phyloP scores from a whole-genome alignment of 2,329 filamentous ascomycete genomes.

The Colletotrichum tropicale region DNA sequence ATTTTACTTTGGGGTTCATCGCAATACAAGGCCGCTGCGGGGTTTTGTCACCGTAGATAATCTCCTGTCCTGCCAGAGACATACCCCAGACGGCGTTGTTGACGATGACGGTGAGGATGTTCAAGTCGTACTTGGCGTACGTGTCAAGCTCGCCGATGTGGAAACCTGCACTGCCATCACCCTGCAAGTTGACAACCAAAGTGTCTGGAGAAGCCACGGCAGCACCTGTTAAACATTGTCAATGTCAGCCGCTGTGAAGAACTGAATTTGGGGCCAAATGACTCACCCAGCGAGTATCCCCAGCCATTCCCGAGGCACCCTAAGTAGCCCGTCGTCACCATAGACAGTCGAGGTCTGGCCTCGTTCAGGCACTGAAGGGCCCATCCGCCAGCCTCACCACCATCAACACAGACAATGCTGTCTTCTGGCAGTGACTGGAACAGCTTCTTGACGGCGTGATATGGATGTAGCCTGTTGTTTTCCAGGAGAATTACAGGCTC shows the following conservation, averaged over 20 bases:
- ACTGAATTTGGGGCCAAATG: too few relatives aligned
- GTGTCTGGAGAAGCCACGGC: background rate
- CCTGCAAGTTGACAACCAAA: conserved; percentile 1
- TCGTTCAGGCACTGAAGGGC: background rate
- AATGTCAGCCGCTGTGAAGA: background rate
- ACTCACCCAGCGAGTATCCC: conserved; percentile 1
- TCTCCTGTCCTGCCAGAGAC: conserved; percentile 3
- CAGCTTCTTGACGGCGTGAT: background rate
- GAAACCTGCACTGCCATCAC: conserved; percentile 1
- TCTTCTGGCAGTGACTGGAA: background rate
- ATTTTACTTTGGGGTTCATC: conserved; percentile 2
- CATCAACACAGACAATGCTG: background rate
- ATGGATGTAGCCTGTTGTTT: background rate
- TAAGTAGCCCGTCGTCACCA: background rate
- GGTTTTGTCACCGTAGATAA: background rate
- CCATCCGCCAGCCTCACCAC: background rate
- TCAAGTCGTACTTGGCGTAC: background rate
- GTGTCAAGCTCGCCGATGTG: conserved; percentile 10
- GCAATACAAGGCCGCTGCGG: conserved; percentile 1
- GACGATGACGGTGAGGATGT: background rate
- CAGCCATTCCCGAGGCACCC: conserved; percentile 1
- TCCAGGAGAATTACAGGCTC: background rate
- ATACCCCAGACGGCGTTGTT: conserved; percentile 11
- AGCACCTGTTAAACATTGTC: background rate
- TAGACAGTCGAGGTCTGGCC: background rate